Base-by-base conservation (phyloP, 805 yeast genomes). In the Danielia reshetovae region DNA sequence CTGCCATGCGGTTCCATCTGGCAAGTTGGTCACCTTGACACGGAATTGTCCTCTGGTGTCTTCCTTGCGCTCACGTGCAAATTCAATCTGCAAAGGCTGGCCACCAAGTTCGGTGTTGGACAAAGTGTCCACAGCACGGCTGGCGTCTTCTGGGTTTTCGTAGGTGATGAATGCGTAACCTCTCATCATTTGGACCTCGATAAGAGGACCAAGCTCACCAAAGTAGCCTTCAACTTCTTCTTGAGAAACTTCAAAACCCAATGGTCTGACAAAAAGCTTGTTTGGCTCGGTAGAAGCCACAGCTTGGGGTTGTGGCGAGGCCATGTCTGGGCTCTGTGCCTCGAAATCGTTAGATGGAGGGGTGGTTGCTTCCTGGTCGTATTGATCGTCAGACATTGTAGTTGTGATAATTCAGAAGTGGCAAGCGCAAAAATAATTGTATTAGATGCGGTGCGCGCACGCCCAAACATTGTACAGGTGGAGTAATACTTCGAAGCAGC, bases 121-220 rank as follows among this genome's bases (percentile, higher is more conserved):
- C 42, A 72, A 66, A 25, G 72, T 64, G 31, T 67, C 70, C 42
- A 68, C 63, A 6, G 81, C 81, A 38, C 57, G 61, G 38, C 59
- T 56, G 29, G 80, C 79, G 42, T 62, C 69, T 39, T 72, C 80
- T 28, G 76, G 70, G 45, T 72, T 75, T 57, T 78, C 87, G 52
- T 78, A 93, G 59, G 89, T 95, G 40, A 90, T 84, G 58, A 86
- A 89, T 17, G 94, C 97, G 54, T 79, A 85, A 27, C 96, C 96
- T 51, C 83, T 81, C 72, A 81, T 71, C 48, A 83, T 62, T 56
- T 79, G 79, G 34, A 81, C 77, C 53, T 81, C 87, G 42, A 71
- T 68, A 50, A 84, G 64, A 31, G 82, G 74, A 48, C 90, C 94
- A 41, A 71, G 72, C 37, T 77, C 72, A 14, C 77, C 58, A 55